Evolutionary conservation across 1,284 basidiomycete genomes (phyloP).

Genomic region (Cutaneotrichosporon sp.): DNA sequence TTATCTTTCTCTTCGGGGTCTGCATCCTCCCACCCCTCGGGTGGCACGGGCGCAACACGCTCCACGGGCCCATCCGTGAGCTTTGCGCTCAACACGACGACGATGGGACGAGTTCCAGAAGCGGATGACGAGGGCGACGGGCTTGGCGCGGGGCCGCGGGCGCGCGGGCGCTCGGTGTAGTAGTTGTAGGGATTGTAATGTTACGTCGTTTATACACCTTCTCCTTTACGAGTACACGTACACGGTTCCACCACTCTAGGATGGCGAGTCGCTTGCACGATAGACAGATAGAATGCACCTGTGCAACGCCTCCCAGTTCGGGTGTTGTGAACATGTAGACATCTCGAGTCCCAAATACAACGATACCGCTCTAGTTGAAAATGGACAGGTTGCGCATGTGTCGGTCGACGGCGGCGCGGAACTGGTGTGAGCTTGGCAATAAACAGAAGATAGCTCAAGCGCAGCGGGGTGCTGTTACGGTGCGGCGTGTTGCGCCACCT

Average conservation of each 20-base stretch:
- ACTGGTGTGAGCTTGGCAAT: slow-evolving; percentile 62
- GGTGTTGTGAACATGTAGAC: not conserved
- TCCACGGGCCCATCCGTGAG: not conserved
- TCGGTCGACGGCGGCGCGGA: slow-evolving; percentile 76
- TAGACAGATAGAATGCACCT: too few relatives aligned
- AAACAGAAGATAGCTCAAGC: too few relatives aligned
- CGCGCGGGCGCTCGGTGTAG: not conserved
- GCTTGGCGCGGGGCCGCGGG: not conserved
- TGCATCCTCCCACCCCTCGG: not conserved
- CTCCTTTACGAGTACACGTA: not conserved
- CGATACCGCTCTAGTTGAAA: slow-evolving; percentile 28
- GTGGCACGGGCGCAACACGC: not conserved
- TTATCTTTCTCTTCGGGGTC: slow-evolving; percentile 2
- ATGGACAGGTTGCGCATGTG: slow-evolving; percentile 59
- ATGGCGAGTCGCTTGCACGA: too few relatives aligned
- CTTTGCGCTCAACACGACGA: slow-evolving; percentile 2
- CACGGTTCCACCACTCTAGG: too few relatives aligned
- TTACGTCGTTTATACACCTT: not conserved
- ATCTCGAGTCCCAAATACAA: not conserved
- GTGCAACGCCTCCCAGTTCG: too few relatives aligned
- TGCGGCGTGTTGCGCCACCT: too few relatives aligned
- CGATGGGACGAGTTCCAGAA: not conserved
- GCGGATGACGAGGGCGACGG: not conserved
- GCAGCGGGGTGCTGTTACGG: too few relatives aligned
- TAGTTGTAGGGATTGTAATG: not conserved